These are phyloP conservation scores for Aspergillus sp. DNA, from an alignment of 2,329 filamentous ascomycete genomes.

Conservation along the genomic window DNA sequence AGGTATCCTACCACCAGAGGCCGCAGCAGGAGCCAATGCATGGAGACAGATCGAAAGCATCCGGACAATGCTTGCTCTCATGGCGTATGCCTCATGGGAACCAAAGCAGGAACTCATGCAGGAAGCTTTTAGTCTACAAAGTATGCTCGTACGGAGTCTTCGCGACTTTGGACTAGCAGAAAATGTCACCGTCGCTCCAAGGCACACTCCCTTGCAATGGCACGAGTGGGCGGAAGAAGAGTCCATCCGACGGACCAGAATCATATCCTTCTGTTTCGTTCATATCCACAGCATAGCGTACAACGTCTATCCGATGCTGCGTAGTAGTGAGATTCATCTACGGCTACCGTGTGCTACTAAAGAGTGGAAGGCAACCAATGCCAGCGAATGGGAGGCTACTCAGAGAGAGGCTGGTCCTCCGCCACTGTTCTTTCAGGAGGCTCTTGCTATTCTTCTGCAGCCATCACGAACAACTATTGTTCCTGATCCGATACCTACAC, in stretches of 20 bases:
- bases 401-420: conserved; percentile 20
- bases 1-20: conserved; percentile 6
- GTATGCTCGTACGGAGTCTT: conserved; percentile 23
- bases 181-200: conserved; percentile 14
- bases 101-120: conserved; percentile 21
- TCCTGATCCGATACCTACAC: conserved; percentile 31
- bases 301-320: conserved; percentile 31
- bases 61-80: conserved; percentile 23
- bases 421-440: conserved; percentile 30
- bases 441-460: conserved; percentile 26
- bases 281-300: conserved; percentile 35
- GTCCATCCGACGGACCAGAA: conserved; percentile 28
- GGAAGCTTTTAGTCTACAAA: conserved; percentile 26
- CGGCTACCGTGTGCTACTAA: conserved; percentile 32
- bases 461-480: conserved; percentile 20
- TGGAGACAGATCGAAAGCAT: conserved; percentile 25
- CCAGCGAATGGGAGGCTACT: conserved; percentile 26
- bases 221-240: conserved; percentile 32
- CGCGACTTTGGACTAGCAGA: conserved; percentile 25
- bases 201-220: conserved; percentile 23
- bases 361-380: conserved; percentile 29
- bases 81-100: conserved; percentile 30
- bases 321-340: conserved; percentile 32
- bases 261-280: conserved; percentile 34
- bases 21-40: conserved; percentile 8